Percentiles rank a stretch among this genome's conserved stretches.
phyloP scores from a whole-genome alignment of 75 land plant species.

The Picea glauca region DNA sequence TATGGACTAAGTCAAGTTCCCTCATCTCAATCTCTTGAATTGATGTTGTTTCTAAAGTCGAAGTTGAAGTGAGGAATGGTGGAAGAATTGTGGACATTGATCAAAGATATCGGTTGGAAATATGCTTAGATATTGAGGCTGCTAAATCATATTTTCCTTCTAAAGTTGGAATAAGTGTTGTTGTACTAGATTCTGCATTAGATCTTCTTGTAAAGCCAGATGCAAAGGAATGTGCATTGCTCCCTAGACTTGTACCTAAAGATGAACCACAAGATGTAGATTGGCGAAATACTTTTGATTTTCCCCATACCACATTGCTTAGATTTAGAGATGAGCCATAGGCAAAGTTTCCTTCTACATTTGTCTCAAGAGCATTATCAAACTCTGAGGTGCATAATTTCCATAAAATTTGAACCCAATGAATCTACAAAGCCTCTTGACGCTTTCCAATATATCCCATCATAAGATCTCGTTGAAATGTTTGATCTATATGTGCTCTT shows the following conservation, averaged over 20 bases:
- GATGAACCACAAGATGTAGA: neutral
- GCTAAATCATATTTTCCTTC: neutral
- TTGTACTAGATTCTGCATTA: neutral
- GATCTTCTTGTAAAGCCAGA: neutral
- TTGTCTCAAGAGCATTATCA: neutral
- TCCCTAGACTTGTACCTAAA: neutral
- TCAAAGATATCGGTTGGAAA: neutral
- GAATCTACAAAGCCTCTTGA: neutral
- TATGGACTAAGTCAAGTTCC: neutral
- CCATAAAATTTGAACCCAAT: neutral
- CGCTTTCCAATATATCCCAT: neutral
- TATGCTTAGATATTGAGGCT: neutral
- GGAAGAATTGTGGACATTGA: neutral
- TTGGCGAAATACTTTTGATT: neutral
- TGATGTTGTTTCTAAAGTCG: neutral
- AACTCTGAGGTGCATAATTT: neutral
- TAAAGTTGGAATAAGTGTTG: neutral
- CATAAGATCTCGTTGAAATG: neutral
- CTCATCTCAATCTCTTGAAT: neutral
- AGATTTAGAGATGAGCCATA: neutral
- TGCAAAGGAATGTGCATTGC: neutral
- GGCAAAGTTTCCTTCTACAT: neutral
- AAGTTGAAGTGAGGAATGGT: neutral
- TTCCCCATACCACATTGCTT: neutral
- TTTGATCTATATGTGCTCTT: constrained; percentile 1